A percentile compares a stretch with the other conserved stretches of the same genome.
phyloP scores from a whole-genome alignment of 192 early-diverging fungal genomes.

The Podila clonocystis region DNA sequence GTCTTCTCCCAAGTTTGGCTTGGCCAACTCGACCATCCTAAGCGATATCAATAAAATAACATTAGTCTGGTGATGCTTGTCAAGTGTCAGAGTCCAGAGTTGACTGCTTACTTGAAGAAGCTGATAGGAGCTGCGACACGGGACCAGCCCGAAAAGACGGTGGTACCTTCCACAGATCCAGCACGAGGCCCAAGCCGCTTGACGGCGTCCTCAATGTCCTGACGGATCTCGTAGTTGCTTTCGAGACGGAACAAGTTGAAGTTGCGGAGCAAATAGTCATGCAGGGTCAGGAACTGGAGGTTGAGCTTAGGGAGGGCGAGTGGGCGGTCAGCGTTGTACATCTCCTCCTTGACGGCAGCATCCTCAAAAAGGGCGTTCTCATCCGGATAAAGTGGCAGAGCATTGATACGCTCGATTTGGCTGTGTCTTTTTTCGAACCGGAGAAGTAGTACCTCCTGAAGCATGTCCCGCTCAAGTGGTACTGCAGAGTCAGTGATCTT shows the following conservation, averaged over 20 bases:
- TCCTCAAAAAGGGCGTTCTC: slow-evolving; percentile 81
- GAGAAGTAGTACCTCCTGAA: slow-evolving; percentile 64
- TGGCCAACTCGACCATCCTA: slow-evolving; percentile 76
- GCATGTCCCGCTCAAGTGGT: slow-evolving; percentile 56
- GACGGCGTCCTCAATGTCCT: slow-evolving; percentile 91
- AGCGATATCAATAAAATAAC: neutral
- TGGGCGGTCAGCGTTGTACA: slow-evolving; percentile 61
- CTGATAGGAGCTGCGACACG: slow-evolving; percentile 87
- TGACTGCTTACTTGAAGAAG: slow-evolving; percentile 55
- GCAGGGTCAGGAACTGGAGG: slow-evolving; percentile 92
- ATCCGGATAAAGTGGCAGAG: slow-evolving; percentile 81
- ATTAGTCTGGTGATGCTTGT: too few species aligned
- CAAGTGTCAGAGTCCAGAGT: too few species aligned
- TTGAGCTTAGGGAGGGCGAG: slow-evolving; percentile 88
- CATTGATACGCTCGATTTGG: slow-evolving; percentile 77
- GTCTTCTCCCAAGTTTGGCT: slow-evolving; percentile 74
- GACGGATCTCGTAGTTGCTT: slow-evolving; percentile 82
- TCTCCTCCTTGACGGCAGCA: slow-evolving; percentile 73
- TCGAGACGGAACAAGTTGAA: slow-evolving; percentile 88
- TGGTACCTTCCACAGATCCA: slow-evolving; percentile 62
- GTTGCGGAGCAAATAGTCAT: slow-evolving; percentile 91
- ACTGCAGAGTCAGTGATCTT: slow-evolving; percentile 27
- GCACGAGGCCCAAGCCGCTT: slow-evolving; percentile 77
- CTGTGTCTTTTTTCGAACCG: slow-evolving; percentile 69
- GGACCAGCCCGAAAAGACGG: slow-evolving; percentile 93